phyloP scores from a whole-genome alignment of 2,329 filamentous ascomycete genomes.

The Aspergillus phoenicis region DNA sequence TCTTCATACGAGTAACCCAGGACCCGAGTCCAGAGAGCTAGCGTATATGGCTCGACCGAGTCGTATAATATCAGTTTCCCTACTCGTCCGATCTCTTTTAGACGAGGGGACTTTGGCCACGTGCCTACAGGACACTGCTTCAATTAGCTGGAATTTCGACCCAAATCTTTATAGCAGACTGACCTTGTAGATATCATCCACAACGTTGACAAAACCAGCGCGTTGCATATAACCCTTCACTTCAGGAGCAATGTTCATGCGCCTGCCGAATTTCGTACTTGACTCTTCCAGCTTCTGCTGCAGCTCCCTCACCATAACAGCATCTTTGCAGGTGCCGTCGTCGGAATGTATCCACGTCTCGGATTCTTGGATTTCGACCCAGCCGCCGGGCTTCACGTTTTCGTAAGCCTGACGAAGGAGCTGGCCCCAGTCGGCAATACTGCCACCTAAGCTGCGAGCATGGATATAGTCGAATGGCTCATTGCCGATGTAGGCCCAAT shows the following conservation, averaged over 20 bases:
- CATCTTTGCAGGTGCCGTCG: conserved; percentile 34
- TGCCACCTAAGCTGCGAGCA: conserved; percentile 39
- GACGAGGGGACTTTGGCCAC: conserved; percentile 36
- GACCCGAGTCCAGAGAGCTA: conserved; percentile 43
- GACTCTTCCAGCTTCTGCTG: conserved; percentile 32
- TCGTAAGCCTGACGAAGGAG: conserved; percentile 35
- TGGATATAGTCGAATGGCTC: conserved; percentile 46
- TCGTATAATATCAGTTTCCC: conserved; percentile 34
- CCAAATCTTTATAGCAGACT: neutral
- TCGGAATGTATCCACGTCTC: conserved; percentile 33
- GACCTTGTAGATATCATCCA: conserved; percentile 41
- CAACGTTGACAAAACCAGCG: conserved; percentile 37
- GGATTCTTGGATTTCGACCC: conserved; percentile 41
- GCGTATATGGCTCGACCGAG: conserved; percentile 41
- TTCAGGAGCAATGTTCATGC: conserved; percentile 36
- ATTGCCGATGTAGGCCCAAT: conserved; percentile 43
- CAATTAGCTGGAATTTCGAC: neutral
- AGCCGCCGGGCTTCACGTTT: conserved; percentile 40
- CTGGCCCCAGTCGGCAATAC: conserved; percentile 39
- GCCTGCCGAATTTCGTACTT: conserved; percentile 38
- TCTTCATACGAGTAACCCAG: conserved; percentile 37
- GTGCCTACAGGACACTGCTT: conserved; percentile 36
- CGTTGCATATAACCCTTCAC: conserved; percentile 32
- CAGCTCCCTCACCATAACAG: conserved; percentile 32
- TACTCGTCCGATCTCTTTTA: conserved; percentile 41